Base-by-base conservation (phyloP, 78 protist species). In the Planoprotostelium fungivorum region DNA sequence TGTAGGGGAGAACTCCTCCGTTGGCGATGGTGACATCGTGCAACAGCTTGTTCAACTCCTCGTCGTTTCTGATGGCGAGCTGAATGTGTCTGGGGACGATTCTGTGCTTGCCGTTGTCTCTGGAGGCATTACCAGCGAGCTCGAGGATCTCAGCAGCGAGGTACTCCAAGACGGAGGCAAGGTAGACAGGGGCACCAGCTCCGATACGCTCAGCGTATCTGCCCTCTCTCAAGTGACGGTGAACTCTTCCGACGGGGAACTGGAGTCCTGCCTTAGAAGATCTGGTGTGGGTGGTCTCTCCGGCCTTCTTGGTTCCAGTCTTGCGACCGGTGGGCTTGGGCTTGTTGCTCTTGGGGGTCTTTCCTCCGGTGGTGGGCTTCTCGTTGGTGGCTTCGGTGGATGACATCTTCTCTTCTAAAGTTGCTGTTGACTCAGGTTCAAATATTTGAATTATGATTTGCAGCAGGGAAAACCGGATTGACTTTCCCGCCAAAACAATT, bases 141-240 rank as follows among this genome's bases (percentile, higher is more conserved):
- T 98, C 99, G 88, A 98, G 95, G 36, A 98, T 95, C 91, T 98
- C 99, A 38, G 98, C 98, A 0, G 97, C 91, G 51, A 98, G 91
- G 96, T 99, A 99, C 94, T 99, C 99, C 35, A 98, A 88, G 38
- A 98, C 99, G 90, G 99, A 99, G 1, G 99, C 98, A 35, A 98
- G 91, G 97, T 98, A 98, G 35, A 99, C 98, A 51, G 96, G 94
- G 35, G 96, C 96, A n/a, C 84, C 92, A 1, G 90, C 39, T 87
- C 87, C 94, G 36, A 94, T 89, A 89, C 95, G 91, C 85, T 88
- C 91, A 28, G 97, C 97, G 88, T 93, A 97, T 86, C 92, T 34
- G 38, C 98, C 98, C 37, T 95, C 91, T 31, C 94, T 37, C 88
- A 97, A 91, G 38, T 89, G 73, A 38, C 98, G 88, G 89, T 97